Percentiles rank a stretch among this genome's conserved stretches.
phyloP scores from a whole-genome alignment of 2,329 filamentous ascomycete genomes.

The Ophiobolus disseminans region DNA sequence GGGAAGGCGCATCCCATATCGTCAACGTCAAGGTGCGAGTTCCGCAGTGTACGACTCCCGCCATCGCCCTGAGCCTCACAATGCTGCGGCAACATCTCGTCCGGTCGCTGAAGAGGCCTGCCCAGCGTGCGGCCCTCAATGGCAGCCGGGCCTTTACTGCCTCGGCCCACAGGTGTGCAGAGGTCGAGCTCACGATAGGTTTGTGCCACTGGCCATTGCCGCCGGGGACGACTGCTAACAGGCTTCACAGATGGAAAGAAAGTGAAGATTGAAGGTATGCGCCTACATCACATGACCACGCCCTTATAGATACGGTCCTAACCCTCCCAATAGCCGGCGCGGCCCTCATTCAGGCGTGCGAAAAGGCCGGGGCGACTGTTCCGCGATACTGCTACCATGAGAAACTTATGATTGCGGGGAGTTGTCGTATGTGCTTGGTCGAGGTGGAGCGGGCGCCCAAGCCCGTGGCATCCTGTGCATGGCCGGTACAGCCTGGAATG shows the following conservation, averaged over 20 bases:
- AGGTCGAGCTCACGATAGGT: slow-evolving; percentile 98
- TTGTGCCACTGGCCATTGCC: slow-evolving; percentile 50
- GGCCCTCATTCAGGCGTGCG: slow-evolving; percentile 97
- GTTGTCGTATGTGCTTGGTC: slow-evolving; percentile 99
- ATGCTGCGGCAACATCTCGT: slow-evolving; percentile 71
- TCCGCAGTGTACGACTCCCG: slow-evolving; percentile 34
- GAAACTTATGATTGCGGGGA: slow-evolving; percentile 99
- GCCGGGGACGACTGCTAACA: slow-evolving; percentile 42
- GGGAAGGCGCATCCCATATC: slow-evolving; percentile 19
- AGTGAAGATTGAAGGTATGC: slow-evolving; percentile 91
- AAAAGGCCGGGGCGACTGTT: slow-evolving; percentile 91
- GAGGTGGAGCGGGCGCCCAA: slow-evolving; percentile 97
- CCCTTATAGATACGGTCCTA: slow-evolving; percentile 31
- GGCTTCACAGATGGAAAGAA: slow-evolving; percentile 84
- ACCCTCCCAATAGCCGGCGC: slow-evolving; percentile 74
- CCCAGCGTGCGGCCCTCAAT: slow-evolving; percentile 59
- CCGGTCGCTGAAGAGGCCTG: slow-evolving; percentile 66
- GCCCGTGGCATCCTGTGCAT: slow-evolving; percentile 96
- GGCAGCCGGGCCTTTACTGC: slow-evolving; percentile 82
- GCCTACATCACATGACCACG: slow-evolving; percentile 8
- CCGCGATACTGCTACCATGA: slow-evolving; percentile 99
- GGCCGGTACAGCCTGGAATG: slow-evolving; percentile 98
- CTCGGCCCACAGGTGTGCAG: slow-evolving; percentile 78
- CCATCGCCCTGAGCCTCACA: slow-evolving; percentile 46
- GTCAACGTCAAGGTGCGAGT: slow-evolving; percentile 34